phyloP scores from a whole-genome alignment of 805 yeast genomes.

The Candida khao-thaluensis region DNA sequence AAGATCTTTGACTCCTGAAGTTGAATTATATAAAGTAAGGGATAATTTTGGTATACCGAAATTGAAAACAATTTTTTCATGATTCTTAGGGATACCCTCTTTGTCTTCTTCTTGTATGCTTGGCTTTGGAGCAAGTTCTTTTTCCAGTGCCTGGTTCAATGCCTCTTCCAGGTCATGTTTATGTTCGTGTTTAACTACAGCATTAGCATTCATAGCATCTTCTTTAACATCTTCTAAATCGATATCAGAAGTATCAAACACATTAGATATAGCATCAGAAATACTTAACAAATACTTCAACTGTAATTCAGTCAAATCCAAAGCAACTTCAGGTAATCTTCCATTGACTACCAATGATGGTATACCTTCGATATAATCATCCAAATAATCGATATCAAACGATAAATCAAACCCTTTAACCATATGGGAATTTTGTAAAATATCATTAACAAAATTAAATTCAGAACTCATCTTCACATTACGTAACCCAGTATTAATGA shows the following conservation, averaged over 20 bases:
- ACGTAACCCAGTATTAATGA: slow-evolving; percentile 66
- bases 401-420: slow-evolving; percentile 62
- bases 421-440: slow-evolving; percentile 58
- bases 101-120: too few relatives aligned
- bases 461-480: slow-evolving; percentile 67
- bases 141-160: too few relatives aligned
- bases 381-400: slow-evolving; percentile 58
- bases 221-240: slow-evolving; percentile 50
- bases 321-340: slow-evolving; percentile 57
- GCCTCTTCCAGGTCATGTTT: background rate
- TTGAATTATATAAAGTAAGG: slow-evolving; percentile 57
- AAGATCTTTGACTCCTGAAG: slow-evolving; percentile 35
- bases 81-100: too few relatives aligned
- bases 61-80: slow-evolving; percentile 42
- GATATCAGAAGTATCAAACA: slow-evolving; percentile 45
- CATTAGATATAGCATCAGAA: slow-evolving; percentile 52
- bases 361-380: slow-evolving; percentile 30
- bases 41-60: slow-evolving; percentile 66
- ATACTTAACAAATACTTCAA: slow-evolving; percentile 56
- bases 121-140: too few relatives aligned
- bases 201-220: slow-evolving; percentile 68
- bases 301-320: slow-evolving; percentile 74
- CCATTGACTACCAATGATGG: slow-evolving; percentile 58
- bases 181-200: slow-evolving; percentile 29
- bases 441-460: slow-evolving; percentile 47